phyloP scores from a whole-genome alignment of 257 asterid genomes.

The Fraxinus cuspidata region DNA sequence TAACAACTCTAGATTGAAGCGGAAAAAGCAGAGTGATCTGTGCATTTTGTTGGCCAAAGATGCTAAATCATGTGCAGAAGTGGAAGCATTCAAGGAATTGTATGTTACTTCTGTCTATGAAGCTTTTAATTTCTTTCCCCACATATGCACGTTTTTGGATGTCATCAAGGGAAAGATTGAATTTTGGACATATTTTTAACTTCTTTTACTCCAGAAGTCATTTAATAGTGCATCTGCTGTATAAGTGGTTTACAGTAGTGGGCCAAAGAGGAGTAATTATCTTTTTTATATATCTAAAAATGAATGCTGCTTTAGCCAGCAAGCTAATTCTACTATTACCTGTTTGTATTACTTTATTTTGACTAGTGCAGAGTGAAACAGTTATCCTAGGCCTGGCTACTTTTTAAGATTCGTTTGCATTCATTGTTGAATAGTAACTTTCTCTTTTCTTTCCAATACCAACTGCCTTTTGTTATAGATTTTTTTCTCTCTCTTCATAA shows the following conservation, averaged over 20 bases:
- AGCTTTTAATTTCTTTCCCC: slow-evolving; percentile 12
- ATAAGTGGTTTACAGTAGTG: slow-evolving; percentile 4
- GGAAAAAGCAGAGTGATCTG: slow-evolving; percentile 47
- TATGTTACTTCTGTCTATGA: slow-evolving; percentile 44
- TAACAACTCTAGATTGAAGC: slow-evolving; percentile 53
- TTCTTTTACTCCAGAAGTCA: slow-evolving; percentile 16
- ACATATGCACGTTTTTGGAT: not conserved
- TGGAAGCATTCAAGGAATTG: slow-evolving; percentile 80
- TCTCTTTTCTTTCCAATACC: not conserved
- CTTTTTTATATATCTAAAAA: not conserved
- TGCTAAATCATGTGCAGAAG: slow-evolving; percentile 52
- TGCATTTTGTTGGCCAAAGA: slow-evolving; percentile 62
- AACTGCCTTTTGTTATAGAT: not conserved
- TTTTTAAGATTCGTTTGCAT: not conserved
- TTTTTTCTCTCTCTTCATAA: not conserved
- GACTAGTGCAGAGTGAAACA: not conserved
- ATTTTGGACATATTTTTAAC: not conserved
- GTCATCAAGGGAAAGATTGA: slow-evolving; percentile 1
- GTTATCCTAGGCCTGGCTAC: not conserved
- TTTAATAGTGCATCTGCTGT: slow-evolving; percentile 4
- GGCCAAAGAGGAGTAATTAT: not conserved
- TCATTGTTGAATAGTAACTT: not conserved
- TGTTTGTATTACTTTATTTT: not conserved
- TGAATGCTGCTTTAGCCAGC: not conserved
- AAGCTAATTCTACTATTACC: not conserved